These are phyloP conservation scores for Nigrospora oryzae DNA, from an alignment of 2,329 filamentous ascomycete species.

Conservation along the genomic window DNA sequence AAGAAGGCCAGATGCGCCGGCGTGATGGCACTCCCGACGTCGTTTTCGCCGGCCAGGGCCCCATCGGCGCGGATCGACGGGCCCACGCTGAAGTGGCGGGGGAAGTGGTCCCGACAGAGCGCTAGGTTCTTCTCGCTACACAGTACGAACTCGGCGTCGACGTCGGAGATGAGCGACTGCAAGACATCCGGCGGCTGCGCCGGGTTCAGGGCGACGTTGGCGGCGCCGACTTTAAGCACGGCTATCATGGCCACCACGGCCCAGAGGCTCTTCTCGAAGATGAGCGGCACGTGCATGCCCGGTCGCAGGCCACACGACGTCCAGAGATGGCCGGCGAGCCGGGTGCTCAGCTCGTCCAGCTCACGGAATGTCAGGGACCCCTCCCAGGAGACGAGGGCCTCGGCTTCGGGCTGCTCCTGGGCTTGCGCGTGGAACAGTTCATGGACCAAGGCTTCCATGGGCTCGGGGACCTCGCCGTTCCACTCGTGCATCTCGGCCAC, in stretches of 20 bases:
- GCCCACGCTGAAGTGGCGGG: neutral
- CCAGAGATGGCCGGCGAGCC: neutral
- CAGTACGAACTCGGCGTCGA: neutral
- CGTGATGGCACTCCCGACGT: neutral
- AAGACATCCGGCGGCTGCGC: neutral
- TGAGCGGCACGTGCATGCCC: neutral
- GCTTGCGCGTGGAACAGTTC: neutral
- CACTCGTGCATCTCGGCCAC: neutral
- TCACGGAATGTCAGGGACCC: neutral
- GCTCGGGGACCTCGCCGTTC: neutral
- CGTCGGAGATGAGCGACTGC: neutral
- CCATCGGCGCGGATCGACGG: neutral
- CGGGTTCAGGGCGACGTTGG: neutral
- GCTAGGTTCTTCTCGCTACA: neutral
- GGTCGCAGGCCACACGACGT: neutral
- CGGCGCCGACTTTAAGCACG: neutral
- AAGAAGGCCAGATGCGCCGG: slow-evolving; percentile 1
- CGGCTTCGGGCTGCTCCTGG: neutral
- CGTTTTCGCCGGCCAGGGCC: neutral
- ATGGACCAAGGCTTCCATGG: neutral
- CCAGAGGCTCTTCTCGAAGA: neutral
- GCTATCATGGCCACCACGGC: slow-evolving; percentile 1
- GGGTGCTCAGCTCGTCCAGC: neutral
- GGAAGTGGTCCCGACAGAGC: neutral
- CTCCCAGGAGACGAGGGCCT: neutral